phyloP scores from a whole-genome alignment of 2,329 filamentous ascomycete genomes.

The Graphium sp. region DNA sequence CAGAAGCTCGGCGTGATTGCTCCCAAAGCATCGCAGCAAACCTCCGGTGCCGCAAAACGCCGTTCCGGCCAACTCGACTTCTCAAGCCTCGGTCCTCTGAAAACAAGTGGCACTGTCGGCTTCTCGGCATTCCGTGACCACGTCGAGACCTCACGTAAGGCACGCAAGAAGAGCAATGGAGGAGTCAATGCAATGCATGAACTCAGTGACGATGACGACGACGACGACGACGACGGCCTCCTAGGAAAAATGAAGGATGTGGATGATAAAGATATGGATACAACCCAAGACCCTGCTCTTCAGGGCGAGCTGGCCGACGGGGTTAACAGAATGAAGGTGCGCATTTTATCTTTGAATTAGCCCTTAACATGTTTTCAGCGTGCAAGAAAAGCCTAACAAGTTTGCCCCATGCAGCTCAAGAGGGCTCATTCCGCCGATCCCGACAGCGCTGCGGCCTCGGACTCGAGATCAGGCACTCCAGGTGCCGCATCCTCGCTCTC shows the following conservation, averaged over 20 bases:
- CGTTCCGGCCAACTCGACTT: conserved; percentile 76
- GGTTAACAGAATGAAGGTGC: conserved; percentile 66
- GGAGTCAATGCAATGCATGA: conserved; percentile 36
- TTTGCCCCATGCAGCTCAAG: conserved; percentile 43
- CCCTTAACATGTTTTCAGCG: background rate
- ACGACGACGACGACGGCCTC: conserved; percentile 46
- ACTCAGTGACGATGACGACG: conserved; percentile 61
- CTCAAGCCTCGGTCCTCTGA: conserved; percentile 66
- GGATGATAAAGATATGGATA: conserved; percentile 41
- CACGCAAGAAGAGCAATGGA: conserved; percentile 46
- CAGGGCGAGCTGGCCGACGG: conserved; percentile 65
- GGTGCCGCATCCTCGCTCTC: too few relatives aligned
- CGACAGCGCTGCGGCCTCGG: conserved; percentile 19
- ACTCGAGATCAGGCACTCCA: too few relatives aligned
- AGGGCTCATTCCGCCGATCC: conserved; percentile 62
- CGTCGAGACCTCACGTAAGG: conserved; percentile 38
- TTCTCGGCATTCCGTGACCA: conserved; percentile 77
- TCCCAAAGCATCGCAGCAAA: conserved; percentile 45
- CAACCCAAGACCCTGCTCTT: conserved; percentile 45
- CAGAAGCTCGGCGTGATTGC: conserved; percentile 88
- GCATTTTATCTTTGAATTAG: conserved; percentile 10
- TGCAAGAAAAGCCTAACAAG: conserved; percentile 6
- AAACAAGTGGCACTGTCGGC: conserved; percentile 73
- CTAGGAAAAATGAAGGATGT: conserved; percentile 49
- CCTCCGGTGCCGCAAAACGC: conserved; percentile 50